A percentile compares a stretch with the other conserved stretches of the same genome.
These are phyloP conservation scores for Euphorbia pulcherrima DNA, from an alignment of 345 rosid genomes.

Conservation along the genomic window DNA sequence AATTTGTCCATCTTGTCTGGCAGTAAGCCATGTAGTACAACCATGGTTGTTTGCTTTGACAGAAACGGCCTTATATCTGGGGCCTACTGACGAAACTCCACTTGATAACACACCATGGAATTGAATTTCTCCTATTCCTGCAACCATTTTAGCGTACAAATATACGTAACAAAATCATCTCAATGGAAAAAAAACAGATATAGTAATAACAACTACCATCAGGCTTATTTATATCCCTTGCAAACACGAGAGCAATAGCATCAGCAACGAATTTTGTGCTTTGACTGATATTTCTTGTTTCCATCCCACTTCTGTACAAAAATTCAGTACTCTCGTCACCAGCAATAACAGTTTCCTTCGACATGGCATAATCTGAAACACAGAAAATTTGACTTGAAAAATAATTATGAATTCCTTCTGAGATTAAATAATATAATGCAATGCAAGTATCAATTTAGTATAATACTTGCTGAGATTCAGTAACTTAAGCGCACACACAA, in stretches of 20 bases:
- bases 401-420: background rate
- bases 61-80: constrained; percentile 57
- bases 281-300: constrained; percentile 20
- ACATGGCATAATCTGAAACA: constrained; percentile 62
- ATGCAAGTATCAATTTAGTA: background rate
- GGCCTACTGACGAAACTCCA: constrained; percentile 61
- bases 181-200: background rate
- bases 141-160: constrained; percentile 17
- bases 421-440: background rate
- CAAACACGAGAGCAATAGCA: constrained; percentile 66
- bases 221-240: constrained; percentile 56
- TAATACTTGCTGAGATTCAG: no score
- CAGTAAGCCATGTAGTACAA: constrained; percentile 54
- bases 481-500: no score
- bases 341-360: constrained; percentile 58
- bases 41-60: constrained; percentile 28
- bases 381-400: constrained; percentile 17
- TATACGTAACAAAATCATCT: background rate
- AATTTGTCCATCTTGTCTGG: constrained; percentile 54
- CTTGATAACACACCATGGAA: constrained; percentile 57
- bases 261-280: constrained; percentile 1
- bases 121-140: constrained; percentile 58
- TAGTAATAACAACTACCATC: constrained; percentile 37
- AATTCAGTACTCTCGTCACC: constrained; percentile 57
- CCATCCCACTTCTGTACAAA: constrained; percentile 37